Base-by-base conservation (phyloP, 345 rosid species). In the Zanthoxylum bungeanum region DNA sequence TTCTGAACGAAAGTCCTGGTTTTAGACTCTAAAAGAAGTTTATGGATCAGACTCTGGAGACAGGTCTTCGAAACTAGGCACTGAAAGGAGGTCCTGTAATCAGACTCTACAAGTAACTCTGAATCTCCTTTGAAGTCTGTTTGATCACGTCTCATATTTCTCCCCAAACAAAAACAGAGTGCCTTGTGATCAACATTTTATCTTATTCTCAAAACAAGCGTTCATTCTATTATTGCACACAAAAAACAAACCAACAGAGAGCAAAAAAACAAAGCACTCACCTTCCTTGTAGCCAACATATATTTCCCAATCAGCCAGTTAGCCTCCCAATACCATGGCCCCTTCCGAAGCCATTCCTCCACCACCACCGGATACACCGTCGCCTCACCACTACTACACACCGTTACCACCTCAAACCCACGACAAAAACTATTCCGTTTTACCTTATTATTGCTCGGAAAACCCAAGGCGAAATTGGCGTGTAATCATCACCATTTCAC, bases 371-470 rank as follows among this genome's bases (percentile, higher is more conserved):
- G 65, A 75, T 14, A 4, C 76, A 1, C 70, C 52, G 11, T 57
- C 75, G 2, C 1, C 58, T 0, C 69, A 69, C 66, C 69, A 60
- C 71, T 59, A 64, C 62, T 78, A 77, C 66, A n/a, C 60, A 24
- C 73, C 74, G 36, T 10, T 80, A 7, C 77, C 77, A 7, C 50
- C 77, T 33, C 78, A 66, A 44, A 62, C 73, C 8, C 78, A 39
- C 4, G 79, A 77, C 57, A 72, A 31, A 70, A 75, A 65, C 79
- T 73, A 55, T 79, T 27, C 56, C 68, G 74, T 83, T 66, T 47
- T 75, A 4, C 73, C 82, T 53, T 30, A 39, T 63, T 57, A 55
- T 53, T 68, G 58, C 66, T 42, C 39, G 31, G 47, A 70, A 9
- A 0, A 68, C 0, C 7, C 55, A 64, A 3, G 21, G 5, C 64